Conservation (phyloP, 2,329 filamentous ascomycete genomes). For the Colletotrichum acutatum region DNA sequence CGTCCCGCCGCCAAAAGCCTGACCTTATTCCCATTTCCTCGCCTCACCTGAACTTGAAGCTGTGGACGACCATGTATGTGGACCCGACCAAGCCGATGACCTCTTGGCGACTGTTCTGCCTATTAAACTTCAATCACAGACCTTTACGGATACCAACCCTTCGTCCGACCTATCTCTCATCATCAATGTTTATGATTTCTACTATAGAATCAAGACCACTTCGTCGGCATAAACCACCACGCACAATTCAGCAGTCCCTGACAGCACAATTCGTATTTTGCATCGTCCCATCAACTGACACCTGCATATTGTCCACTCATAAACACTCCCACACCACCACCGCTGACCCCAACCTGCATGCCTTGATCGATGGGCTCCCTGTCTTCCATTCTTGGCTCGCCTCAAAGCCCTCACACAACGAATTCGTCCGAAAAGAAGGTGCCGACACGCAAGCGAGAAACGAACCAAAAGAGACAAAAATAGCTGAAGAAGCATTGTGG, state of each 20-base stretch:
- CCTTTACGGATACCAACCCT: neutral
- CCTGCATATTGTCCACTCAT: conserved; percentile 20
- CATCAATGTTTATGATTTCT: neutral
- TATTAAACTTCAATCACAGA: conserved; percentile 10
- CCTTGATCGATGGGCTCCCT: neutral
- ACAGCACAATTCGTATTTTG: conserved; percentile 22
- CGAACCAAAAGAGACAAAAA: conserved; percentile 4
- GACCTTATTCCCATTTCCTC: neutral
- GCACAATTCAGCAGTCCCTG: conserved; percentile 7
- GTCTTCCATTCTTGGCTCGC: neutral
- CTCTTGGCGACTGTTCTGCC: neutral
- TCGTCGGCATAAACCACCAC: neutral
- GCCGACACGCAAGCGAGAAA: conserved; percentile 6
- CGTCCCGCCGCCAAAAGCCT: neutral
- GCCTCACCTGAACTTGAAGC: conserved; percentile 33
- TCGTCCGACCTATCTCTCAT: conserved; percentile 1
- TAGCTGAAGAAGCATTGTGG: neutral
- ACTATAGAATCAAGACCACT: neutral
- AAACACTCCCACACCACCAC: conserved; percentile 11
- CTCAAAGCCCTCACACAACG: neutral
- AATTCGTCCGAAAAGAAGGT: conserved; percentile 11
- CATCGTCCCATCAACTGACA: conserved; percentile 30
- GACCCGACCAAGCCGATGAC: neutral
- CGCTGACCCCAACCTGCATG: conserved; percentile 3
- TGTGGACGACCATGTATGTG: neutral